Conservation (phyloP, 2,329 filamentous ascomycete genomes). For the Hysterium pulicare region DNA sequence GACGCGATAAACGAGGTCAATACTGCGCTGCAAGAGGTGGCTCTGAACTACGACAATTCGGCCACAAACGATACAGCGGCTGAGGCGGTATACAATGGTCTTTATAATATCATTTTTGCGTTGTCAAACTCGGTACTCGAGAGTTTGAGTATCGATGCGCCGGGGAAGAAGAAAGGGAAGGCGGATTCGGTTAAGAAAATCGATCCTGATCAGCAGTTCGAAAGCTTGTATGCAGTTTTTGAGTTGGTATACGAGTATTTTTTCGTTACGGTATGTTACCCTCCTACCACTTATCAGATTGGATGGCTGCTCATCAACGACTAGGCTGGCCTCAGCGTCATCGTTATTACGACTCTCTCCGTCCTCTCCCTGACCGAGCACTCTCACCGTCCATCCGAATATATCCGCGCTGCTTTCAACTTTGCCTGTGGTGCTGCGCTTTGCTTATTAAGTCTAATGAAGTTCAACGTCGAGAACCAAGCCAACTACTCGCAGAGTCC, state of each 20-base stretch:
- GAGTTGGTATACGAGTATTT: slow-evolving; percentile 28
- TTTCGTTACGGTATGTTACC: slow-evolving; percentile 22
- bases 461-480: slow-evolving; percentile 10
- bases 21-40: slow-evolving; percentile 9
- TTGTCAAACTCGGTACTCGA: slow-evolving; percentile 22
- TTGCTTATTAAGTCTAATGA: slow-evolving; percentile 21
- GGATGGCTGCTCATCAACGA: not conserved
- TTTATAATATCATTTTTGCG: slow-evolving; percentile 13
- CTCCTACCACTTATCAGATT: not conserved
- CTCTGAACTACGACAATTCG: slow-evolving; percentile 10
- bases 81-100: not conserved
- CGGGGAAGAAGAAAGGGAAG: slow-evolving; percentile 12
- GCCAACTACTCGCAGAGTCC: slow-evolving; percentile 18
- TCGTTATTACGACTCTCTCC: slow-evolving; percentile 25
- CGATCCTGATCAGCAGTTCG: slow-evolving; percentile 5
- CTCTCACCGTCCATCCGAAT: slow-evolving; percentile 15
- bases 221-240: slow-evolving; percentile 18
- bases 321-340: slow-evolving; percentile 24
- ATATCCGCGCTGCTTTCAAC: slow-evolving; percentile 21
- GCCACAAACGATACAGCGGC: slow-evolving; percentile 15
- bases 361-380: slow-evolving; percentile 20
- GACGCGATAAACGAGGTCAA: slow-evolving; percentile 13
- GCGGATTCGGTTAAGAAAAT: not conserved
- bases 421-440: slow-evolving; percentile 18
- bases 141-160: slow-evolving; percentile 17